Percentiles rank a stretch among this genome's conserved stretches.
Conservation (phyloP, 129 eudicot species). For the Oenanthe sinensis region DNA sequence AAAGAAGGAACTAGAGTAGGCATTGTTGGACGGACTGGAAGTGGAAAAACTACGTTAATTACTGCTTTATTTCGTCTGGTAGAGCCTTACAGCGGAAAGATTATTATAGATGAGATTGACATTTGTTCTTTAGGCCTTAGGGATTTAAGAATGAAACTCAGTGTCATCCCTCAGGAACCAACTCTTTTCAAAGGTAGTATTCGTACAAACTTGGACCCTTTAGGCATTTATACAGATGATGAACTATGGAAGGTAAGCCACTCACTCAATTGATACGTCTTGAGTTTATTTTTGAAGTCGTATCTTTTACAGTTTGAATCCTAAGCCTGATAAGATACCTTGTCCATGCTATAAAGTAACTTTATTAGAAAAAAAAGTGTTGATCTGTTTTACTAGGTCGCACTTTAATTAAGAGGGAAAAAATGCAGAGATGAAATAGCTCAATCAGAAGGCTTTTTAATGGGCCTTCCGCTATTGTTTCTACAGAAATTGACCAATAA, state of each 20-base stretch:
- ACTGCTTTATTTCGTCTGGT: slow-evolving; percentile 71
- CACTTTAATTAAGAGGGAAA: too few species aligned
- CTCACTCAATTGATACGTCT: not conserved
- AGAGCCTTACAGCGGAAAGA: slow-evolving; percentile 54
- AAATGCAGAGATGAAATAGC: not conserved
- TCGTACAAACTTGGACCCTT: slow-evolving; percentile 4
- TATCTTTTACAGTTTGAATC: too few species aligned
- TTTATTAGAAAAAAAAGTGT: too few species aligned
- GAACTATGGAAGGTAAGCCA: slow-evolving; percentile 65
- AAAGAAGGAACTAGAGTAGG: slow-evolving; percentile 75
- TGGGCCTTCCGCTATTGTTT: not conserved
- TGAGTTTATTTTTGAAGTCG: not conserved
- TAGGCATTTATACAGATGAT: slow-evolving; percentile 44
- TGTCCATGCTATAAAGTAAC: too few species aligned
- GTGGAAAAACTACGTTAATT: slow-evolving; percentile 82
- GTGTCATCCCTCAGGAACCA: slow-evolving; percentile 92
- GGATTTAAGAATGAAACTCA: slow-evolving; percentile 71
- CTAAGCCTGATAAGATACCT: too few species aligned
- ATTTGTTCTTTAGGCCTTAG: slow-evolving; percentile 63
- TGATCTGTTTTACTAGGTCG: too few species aligned
- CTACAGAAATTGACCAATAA: not conserved
- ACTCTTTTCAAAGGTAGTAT: slow-evolving; percentile 44
- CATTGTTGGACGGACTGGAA: slow-evolving; percentile 88
- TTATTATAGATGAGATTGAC: slow-evolving; percentile 56
- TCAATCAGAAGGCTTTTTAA: not conserved